A percentile compares a stretch with the other conserved stretches of the same genome.
These are phyloP conservation scores for Mollisia scopiformis DNA, from an alignment of 2,329 filamentous ascomycete species.

Conservation along the genomic window DNA sequence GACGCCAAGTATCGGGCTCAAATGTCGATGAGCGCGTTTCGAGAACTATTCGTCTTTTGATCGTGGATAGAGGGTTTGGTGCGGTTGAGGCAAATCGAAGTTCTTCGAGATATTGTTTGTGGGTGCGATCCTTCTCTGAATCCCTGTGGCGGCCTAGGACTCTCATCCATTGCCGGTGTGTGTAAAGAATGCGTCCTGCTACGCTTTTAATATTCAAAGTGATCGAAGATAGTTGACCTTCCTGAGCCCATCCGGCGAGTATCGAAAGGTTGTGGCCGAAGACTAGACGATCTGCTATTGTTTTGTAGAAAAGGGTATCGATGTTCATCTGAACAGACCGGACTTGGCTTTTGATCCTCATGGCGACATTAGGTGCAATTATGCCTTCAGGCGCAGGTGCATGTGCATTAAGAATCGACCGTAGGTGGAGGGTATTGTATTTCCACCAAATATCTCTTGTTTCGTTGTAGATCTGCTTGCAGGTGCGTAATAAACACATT, in stretches of 20 bases:
- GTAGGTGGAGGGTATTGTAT: background rate
- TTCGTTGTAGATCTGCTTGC: background rate
- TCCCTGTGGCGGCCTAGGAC: background rate
- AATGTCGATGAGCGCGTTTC: background rate
- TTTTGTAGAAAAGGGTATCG: background rate
- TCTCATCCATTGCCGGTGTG: background rate
- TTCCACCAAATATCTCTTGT: background rate
- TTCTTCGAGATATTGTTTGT: background rate
- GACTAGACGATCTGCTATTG: background rate
- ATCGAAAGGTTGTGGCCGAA: background rate
- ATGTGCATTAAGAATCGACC: background rate
- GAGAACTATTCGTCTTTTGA: background rate
- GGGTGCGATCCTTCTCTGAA: background rate
- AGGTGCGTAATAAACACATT: background rate
- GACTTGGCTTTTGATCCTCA: background rate
- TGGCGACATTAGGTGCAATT: background rate
- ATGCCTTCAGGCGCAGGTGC: background rate
- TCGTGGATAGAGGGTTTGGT: background rate
- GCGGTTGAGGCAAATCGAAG: background rate
- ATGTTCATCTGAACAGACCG: background rate
- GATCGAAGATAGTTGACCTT: background rate
- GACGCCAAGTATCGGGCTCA: background rate
- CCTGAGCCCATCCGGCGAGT: background rate
- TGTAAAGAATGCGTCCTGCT: background rate
- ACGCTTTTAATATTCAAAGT: background rate